A percentile compares a stretch with the other conserved stretches of the same genome.
These are phyloP conservation scores for Hyaloperonospora brassicae DNA, from an alignment of 352 stramenopile species.

Conservation along the genomic window DNA sequence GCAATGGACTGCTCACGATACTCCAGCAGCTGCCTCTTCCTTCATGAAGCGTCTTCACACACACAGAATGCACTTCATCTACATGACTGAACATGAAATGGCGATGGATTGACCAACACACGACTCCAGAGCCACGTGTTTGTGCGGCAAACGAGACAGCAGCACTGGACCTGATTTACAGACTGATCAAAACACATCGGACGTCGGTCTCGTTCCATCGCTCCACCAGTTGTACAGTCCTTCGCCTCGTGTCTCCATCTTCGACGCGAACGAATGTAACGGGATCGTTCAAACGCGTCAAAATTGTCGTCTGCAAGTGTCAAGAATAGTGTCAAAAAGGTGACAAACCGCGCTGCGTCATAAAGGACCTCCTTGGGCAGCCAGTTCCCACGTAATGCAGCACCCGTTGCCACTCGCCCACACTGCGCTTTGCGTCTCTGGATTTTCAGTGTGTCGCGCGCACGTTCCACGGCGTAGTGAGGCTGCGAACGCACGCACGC, in stretches of 20 bases:
- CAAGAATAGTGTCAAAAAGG: constrained; percentile 37
- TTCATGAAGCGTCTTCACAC: constrained; percentile 33
- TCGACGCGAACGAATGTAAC: constrained; percentile 12
- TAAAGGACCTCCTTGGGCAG: constrained; percentile 24
- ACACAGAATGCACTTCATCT: constrained; percentile 21
- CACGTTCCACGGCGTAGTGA: constrained; percentile 7
- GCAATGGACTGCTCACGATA: constrained; percentile 29
- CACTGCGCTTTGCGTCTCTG: constrained; percentile 36
- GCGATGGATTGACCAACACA: no score
- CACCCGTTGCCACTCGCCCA: constrained; percentile 37
- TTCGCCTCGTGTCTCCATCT: no score
- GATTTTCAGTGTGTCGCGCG: constrained; percentile 1
- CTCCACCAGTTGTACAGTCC: no score
- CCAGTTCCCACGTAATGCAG: constrained; percentile 23
- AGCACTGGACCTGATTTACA: constrained; percentile 21
- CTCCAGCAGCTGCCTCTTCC: constrained; percentile 32
- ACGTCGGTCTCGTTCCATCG: background rate
- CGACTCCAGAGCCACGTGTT: constrained; percentile 1
- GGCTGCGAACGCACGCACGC: constrained; percentile 23
- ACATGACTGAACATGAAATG: constrained; percentile 5
- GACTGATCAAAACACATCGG: constrained; percentile 6
- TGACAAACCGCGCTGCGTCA: constrained; percentile 10
- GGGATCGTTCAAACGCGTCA: constrained; percentile 30
- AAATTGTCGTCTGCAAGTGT: constrained; percentile 6
- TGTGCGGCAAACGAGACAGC: constrained; percentile 22